These are phyloP conservation scores for Ophiostoma ulmi DNA, from an alignment of 2,329 filamentous ascomycete species.

Conservation along the genomic window DNA sequence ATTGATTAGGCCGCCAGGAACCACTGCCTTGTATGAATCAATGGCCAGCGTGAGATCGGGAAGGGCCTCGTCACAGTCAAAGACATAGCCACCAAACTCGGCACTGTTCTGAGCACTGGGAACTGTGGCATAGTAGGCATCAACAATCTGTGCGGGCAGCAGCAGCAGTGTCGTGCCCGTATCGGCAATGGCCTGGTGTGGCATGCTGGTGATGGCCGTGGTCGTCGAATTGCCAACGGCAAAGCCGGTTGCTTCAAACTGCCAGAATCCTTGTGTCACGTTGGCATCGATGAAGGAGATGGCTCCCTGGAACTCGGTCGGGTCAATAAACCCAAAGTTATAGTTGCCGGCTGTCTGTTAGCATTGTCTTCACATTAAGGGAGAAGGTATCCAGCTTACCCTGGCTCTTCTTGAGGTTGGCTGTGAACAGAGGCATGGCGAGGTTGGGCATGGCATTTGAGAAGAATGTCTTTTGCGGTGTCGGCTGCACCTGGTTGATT, in stretches of 20 bases:
- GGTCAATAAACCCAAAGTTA: slow-evolving; percentile 55
- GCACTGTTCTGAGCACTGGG: slow-evolving; percentile 35
- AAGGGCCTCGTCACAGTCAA: slow-evolving; percentile 35
- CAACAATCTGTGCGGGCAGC: slow-evolving; percentile 35
- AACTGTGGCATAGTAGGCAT: slow-evolving; percentile 39
- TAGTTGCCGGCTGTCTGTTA: slow-evolving; percentile 36
- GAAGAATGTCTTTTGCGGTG: slow-evolving; percentile 40
- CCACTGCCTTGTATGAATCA: slow-evolving; percentile 33
- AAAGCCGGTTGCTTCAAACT: slow-evolving; percentile 47
- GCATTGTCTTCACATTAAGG: background rate
- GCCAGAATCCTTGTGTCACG: slow-evolving; percentile 50
- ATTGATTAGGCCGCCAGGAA: slow-evolving; percentile 38
- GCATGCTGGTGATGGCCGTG: slow-evolving; percentile 30
- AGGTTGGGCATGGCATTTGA: slow-evolving; percentile 33
- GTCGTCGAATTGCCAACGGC: slow-evolving; percentile 36
- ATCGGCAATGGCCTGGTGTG: slow-evolving; percentile 37
- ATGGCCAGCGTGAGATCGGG: slow-evolving; percentile 37
- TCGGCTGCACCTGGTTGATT: slow-evolving; percentile 42
- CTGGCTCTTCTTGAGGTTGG: slow-evolving; percentile 35
- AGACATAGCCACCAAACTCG: slow-evolving; percentile 36
- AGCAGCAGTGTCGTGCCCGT: slow-evolving; percentile 43
- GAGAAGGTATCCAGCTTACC: slow-evolving; percentile 30
- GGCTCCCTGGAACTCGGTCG: slow-evolving; percentile 47
- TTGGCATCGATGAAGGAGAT: slow-evolving; percentile 49
- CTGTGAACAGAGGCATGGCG: slow-evolving; percentile 34